Percentiles rank a stretch among this genome's conserved stretches.
Conservation (phyloP, 441 rosid genomes). For the Mallotus repandus region DNA sequence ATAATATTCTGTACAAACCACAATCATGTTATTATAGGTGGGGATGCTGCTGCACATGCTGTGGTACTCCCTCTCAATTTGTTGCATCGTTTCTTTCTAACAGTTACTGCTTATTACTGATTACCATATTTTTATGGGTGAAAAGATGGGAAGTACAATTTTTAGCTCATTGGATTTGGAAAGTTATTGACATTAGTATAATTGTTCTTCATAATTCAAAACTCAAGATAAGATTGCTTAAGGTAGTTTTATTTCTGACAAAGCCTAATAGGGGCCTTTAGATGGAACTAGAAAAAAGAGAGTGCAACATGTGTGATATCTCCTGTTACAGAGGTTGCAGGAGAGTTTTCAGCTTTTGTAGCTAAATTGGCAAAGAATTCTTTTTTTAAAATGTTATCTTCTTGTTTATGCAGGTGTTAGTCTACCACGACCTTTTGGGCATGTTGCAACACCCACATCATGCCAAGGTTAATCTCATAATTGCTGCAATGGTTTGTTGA, state of each 20-base stretch:
- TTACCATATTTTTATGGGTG: too few species aligned
- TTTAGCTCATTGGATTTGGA: not conserved
- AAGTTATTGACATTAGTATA: too few species aligned
- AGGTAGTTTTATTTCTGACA: not conserved
- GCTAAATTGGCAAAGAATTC: too few species aligned
- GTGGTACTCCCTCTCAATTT: too few species aligned
- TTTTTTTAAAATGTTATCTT: not conserved
- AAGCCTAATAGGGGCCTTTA: not conserved
- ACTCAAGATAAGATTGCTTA: not conserved
- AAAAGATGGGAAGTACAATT: not conserved
- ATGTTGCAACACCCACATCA: conserved; percentile 96
- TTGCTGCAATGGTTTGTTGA: not conserved
- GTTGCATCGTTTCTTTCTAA: not conserved
- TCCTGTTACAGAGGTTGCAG: not conserved
- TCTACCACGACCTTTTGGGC: conserved; percentile 89
- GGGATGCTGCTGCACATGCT: not conserved
- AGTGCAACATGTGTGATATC: not conserved
- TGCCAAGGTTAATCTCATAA: conserved; percentile 62
- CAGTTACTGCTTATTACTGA: not conserved
- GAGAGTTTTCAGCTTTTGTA: not conserved
- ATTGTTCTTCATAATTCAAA: not conserved
- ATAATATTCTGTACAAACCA: not conserved
- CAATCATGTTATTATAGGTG: not conserved
- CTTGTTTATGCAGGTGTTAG: conserved; percentile 56
- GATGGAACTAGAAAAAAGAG: not conserved